Conservation (phyloP, 805 yeast genomes). For the Metahyphopichia silvanorum region DNA sequence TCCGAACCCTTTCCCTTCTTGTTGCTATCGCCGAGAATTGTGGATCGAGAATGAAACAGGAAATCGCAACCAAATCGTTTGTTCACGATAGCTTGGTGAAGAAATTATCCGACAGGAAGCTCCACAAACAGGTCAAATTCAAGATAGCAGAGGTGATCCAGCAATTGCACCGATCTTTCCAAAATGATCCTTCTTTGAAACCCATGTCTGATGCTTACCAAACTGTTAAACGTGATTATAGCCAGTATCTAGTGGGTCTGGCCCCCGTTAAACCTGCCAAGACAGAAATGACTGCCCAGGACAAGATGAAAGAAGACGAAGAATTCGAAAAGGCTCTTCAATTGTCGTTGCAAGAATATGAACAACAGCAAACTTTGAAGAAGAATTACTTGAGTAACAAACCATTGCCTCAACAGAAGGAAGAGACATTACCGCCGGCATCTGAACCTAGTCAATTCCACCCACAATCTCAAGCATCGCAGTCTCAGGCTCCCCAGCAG, state of each 20-base stretch:
- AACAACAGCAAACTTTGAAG: constrained; percentile 32
- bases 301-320: constrained; percentile 64
- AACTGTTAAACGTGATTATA: constrained; percentile 40
- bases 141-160: constrained; percentile 64
- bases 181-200: constrained; percentile 70
- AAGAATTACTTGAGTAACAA: constrained; percentile 24
- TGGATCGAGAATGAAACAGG: constrained; percentile 43
- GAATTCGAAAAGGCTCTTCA: constrained; percentile 76
- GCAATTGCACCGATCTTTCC: constrained; percentile 64
- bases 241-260: constrained; percentile 21
- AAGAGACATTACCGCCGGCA: constrained; percentile 4
- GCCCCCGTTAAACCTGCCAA: constrained; percentile 62
- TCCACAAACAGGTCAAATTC: constrained; percentile 66
- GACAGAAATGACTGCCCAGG: constrained; percentile 42
- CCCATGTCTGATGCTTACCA: constrained; percentile 63
- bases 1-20: constrained; percentile 33
- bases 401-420: constrained; percentile 31
- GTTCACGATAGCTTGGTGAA: constrained; percentile 29
- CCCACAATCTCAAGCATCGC: not conserved
- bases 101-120: constrained; percentile 49
- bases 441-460: constrained; percentile 10
- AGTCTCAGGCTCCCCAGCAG: not conserved
- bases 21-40: constrained; percentile 43
- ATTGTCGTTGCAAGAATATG: constrained; percentile 65
- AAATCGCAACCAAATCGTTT: constrained; percentile 37